Base-by-base conservation (phyloP, 140 eudicot species). In the Anethum foeniculum region DNA sequence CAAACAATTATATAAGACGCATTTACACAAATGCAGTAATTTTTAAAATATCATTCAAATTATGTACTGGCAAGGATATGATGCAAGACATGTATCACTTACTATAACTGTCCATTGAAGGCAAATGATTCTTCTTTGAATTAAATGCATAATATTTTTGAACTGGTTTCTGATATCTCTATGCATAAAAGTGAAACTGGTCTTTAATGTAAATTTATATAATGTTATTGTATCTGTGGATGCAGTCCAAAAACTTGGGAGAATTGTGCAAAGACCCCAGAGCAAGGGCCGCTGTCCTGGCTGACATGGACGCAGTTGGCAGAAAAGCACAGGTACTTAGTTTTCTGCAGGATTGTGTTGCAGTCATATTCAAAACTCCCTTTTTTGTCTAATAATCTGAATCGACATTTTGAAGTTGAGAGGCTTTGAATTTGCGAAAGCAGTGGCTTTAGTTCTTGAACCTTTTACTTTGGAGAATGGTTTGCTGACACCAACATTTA, bases 401-500 rank as follows among this genome's bases (percentile, higher is more conserved):
- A 77, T 28, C 75, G 36, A 65, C 48, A 60, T n/a, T n/a, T 73
- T 87, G 85, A 92, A 93, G 96, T 83, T 93, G 77, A 87, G 98
- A 81, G 98, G 98, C n/a, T 93, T 93, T 64, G 98, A 93, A 84
- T 88, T 85, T 78, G 94, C 88, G 78, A 91, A 87, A 87, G 84
- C 91, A 36, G 83, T 93, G 83, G 86, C 96, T 39, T 86, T 93
- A 82, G 86, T 89, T 80, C 86, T 84, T 25, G 96, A 91, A 81
- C 98, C 96, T 43, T 91, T 93, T 81, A 87, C 96, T 28, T 68
- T 91, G 89, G 98, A 93, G 86, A 93, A 91, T 80, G 96, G 94
- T 81, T 71, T 93, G 80, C 92, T 93, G 65, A 93, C 98, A 78
- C 96, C 96, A 71, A 93, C 96, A 7, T 89, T 89, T 69, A 93